These are phyloP conservation scores for Coprinopsis cinerea DNA, from an alignment of 768 basidiomycete genomes.

Conservation along the genomic window DNA sequence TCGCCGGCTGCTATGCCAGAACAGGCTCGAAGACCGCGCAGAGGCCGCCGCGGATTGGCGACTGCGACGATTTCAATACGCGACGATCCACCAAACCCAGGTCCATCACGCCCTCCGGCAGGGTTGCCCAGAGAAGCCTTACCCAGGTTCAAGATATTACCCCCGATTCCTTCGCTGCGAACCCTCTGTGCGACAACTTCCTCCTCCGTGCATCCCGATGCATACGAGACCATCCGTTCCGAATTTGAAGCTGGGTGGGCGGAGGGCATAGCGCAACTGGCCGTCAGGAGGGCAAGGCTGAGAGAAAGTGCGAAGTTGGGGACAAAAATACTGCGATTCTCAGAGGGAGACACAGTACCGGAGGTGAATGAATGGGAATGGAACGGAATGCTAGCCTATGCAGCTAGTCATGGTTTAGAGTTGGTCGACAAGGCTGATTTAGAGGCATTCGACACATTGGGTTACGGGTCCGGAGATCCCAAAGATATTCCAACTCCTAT, in stretches of 20 bases:
- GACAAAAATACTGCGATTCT: conserved; percentile 36
- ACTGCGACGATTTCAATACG: conserved; percentile 60
- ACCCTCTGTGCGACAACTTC: conserved; percentile 43
- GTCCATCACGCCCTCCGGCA: conserved; percentile 10
- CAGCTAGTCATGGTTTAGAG: conserved; percentile 31
- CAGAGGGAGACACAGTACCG: conserved; percentile 17
- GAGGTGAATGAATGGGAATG: conserved; percentile 17
- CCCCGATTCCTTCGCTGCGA: conserved; percentile 41
- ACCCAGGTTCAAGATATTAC: conserved; percentile 51
- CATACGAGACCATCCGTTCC: conserved; percentile 33
- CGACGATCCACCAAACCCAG: conserved; percentile 16
- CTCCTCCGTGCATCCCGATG: conserved; percentile 24
- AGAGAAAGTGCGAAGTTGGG: conserved; percentile 43
- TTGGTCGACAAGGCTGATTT: conserved; percentile 26
- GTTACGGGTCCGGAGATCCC: conserved; percentile 1
- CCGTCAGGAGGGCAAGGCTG: conserved; percentile 41
- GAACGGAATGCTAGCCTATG: conserved; percentile 17
- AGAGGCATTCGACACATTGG: conserved; percentile 22
- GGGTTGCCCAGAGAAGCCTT: conserved; percentile 5
- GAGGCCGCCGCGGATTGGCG: conserved; percentile 58
- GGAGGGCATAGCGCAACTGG: conserved; percentile 49
- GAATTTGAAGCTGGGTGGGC: conserved; percentile 62
- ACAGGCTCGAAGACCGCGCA: conserved; percentile 20
- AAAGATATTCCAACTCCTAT: conserved; percentile 21
- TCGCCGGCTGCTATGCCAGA: conserved; percentile 11